Conservation (phyloP, 2,329 filamentous ascomycete species). For the Trichophaea hybrida region DNA sequence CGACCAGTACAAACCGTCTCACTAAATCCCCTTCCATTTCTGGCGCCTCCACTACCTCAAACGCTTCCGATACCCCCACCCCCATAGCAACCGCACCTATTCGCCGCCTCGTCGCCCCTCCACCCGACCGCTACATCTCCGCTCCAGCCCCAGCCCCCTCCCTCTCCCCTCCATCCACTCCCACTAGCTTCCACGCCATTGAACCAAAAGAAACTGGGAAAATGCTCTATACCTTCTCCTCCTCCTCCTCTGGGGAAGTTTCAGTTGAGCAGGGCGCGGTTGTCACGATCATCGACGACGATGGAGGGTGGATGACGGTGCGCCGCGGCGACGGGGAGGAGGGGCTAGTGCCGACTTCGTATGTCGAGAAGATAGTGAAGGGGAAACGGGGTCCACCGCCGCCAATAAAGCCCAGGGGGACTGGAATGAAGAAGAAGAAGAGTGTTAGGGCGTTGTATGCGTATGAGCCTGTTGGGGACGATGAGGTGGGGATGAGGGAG, state of each 20-base stretch:
- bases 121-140: constrained; percentile 65
- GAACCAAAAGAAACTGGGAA: constrained; percentile 53
- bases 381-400: constrained; percentile 33
- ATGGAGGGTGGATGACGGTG: constrained; percentile 87
- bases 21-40: constrained; percentile 10
- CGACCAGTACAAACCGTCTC: neutral
- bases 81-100: constrained; percentile 7
- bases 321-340: constrained; percentile 53
- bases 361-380: constrained; percentile 46
- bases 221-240: constrained; percentile 82
- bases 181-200: constrained; percentile 31
- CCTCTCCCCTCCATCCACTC: constrained; percentile 28
- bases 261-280: constrained; percentile 66
- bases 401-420: constrained; percentile 67
- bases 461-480: constrained; percentile 70
- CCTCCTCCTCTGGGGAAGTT: constrained; percentile 65
- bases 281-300: constrained; percentile 69
- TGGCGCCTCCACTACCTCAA: constrained; percentile 3
- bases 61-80: neutral
- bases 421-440: constrained; percentile 72
- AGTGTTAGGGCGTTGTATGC: constrained; percentile 91
- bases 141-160: constrained; percentile 37
- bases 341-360: constrained; percentile 75
- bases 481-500: constrained; percentile 79
- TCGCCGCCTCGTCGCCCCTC: constrained; percentile 64